Base-by-base conservation (phyloP, 192 early-diverging fungal species). In the Lobosporangium transversale region DNA sequence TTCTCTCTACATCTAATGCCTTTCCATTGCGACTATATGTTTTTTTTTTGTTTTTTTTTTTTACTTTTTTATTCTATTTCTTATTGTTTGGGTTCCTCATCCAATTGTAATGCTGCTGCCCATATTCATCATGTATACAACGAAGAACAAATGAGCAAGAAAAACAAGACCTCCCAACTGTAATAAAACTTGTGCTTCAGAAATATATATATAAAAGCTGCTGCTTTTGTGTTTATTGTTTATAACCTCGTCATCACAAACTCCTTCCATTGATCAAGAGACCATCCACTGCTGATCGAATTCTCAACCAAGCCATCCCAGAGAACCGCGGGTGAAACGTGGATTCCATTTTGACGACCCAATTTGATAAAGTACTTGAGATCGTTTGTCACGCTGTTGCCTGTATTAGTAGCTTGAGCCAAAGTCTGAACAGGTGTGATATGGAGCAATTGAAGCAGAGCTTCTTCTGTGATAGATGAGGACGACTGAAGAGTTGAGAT, bases 271-370 rank as follows among this genome's bases (percentile, higher is more conserved):
- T 90, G 80, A 1, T 88, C 84, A 26, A 90, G 63, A 0, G 74
- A 70, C 93, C 93, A 94, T 2, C 87, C 75, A 61, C 87, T 89
- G 17, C 88, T 90, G 2, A 93, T 84, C n/a, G 53, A 45, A 56
- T 88, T 85, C 58, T 92, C 88, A 32, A 81, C 68, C 20, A 87
- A 33, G 1, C 92, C 90, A 64, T 94, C 89, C 58, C 85, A 84
- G 2, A 92, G 58, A 3, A 90, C 88, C 4, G 93, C 93, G 2
- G 93, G 93, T 47, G 85, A 88, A 32, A 93, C 89, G 66, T 94
- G 93, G 67, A 94, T 89, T 2, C 88, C 89, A 49, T 85, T 86
- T 36, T 91, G 88, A 53, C 93, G 87, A 2, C 82, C 88, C 1
- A 92, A 40, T 47, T 79, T 84, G 47, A 94, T 86, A 36, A 87